Conservation (phyloP, 306 rosid genomes). For the Hippophae gyantsensis region DNA sequence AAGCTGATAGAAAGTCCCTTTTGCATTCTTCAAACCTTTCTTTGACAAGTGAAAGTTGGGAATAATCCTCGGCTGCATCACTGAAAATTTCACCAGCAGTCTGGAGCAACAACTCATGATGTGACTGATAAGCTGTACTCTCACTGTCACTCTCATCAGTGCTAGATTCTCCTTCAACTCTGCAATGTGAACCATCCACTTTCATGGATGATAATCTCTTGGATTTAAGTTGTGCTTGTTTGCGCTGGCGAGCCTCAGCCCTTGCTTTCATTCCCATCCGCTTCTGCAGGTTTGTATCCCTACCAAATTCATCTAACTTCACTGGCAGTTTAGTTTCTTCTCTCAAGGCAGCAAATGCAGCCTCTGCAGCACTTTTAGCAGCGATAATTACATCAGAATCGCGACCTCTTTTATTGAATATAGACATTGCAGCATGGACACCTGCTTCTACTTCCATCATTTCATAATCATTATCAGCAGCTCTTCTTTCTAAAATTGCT, state of each 20-base stretch:
- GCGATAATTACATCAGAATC: constrained; percentile 40
- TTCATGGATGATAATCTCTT: constrained; percentile 49
- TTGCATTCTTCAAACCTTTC: constrained; percentile 86
- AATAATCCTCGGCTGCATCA: constrained; percentile 84
- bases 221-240: constrained; percentile 35
- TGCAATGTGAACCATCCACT: constrained; percentile 40
- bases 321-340: constrained; percentile 68
- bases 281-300: constrained; percentile 82
- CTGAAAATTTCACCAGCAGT: constrained; percentile 76
- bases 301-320: constrained; percentile 80
- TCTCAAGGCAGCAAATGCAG: constrained; percentile 57
- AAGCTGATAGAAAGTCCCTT: constrained; percentile 51
- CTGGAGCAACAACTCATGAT: constrained; percentile 54
- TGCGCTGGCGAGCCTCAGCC: constrained; percentile 51
- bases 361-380: constrained; percentile 75
- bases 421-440: constrained; percentile 67
- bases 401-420: constrained; percentile 59
- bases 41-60: constrained; percentile 70
- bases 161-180: constrained; percentile 89
- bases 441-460: constrained; percentile 75
- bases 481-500: constrained; percentile 61
- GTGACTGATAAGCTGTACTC: constrained; percentile 55
- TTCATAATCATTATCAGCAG: constrained; percentile 65
- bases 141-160: constrained; percentile 95
- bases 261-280: constrained; percentile 65